These are phyloP conservation scores for Ophiocordyceps unilateralis DNA, from an alignment of 2,329 filamentous ascomycete genomes.

Conservation along the genomic window DNA sequence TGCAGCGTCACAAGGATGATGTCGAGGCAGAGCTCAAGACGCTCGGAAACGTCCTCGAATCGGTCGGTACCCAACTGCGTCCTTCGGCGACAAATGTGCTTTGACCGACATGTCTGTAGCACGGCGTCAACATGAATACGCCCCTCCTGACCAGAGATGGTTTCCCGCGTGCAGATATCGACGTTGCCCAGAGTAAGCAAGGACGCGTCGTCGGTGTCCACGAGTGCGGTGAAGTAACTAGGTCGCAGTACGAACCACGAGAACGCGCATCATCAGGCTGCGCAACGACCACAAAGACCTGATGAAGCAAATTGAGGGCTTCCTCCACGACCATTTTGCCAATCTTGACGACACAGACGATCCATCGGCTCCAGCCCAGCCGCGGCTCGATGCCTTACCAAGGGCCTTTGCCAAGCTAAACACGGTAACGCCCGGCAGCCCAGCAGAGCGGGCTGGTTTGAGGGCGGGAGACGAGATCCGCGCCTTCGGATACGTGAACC, in stretches of 20 bases:
- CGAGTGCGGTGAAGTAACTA: slow-evolving; percentile 2
- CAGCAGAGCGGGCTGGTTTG: slow-evolving; percentile 68
- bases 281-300: slow-evolving; percentile 87
- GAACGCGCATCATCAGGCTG: slow-evolving; percentile 73
- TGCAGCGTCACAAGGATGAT: slow-evolving; percentile 69
- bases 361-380: slow-evolving; percentile 8
- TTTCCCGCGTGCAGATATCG: slow-evolving; percentile 82
- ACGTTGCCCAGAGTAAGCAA: slow-evolving; percentile 73
- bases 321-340: slow-evolving; percentile 84
- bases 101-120: slow-evolving; percentile 33
- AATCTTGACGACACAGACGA: slow-evolving; percentile 37
- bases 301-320: slow-evolving; percentile 69
- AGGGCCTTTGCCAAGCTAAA: slow-evolving; percentile 75
- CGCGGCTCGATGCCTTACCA: slow-evolving; percentile 10
- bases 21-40: slow-evolving; percentile 78
- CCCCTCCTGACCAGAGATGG: slow-evolving; percentile 75
- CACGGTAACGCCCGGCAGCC: slow-evolving; percentile 58
- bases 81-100: too few species aligned
- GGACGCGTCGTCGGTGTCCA: background rate
- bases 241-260: slow-evolving; percentile 66
- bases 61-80: slow-evolving; percentile 34
- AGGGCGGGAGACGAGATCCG: slow-evolving; percentile 66
- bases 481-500: slow-evolving; percentile 71
- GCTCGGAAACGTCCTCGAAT: slow-evolving; percentile 71
- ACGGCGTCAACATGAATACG: slow-evolving; percentile 86